Base-by-base conservation (phyloP, 768 basidiomycete genomes). In the Psilocybe cyanescens region DNA sequence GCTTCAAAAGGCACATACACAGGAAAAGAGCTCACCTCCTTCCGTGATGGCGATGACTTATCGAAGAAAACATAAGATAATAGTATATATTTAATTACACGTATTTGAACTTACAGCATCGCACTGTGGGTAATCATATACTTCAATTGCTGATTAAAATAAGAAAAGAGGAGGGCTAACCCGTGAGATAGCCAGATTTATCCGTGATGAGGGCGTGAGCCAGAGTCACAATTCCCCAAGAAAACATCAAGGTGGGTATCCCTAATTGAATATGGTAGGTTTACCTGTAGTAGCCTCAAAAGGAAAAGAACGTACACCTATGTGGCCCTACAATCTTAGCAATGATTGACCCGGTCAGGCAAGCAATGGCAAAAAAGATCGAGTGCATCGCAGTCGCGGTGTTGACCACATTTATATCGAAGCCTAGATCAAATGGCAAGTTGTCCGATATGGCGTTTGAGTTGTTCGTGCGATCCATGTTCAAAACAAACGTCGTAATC, bases 391-490 rank as follows among this genome's bases (percentile, higher is more conserved):
- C 75, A 2, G 73, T 75, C 1, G 69, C 77, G 7, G 72, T 71
- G 57, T 79, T 79, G n/a, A 79, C 75, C 2, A 74, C 74, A 52
- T 77, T 65, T 44, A 78, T 78, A 9, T 70, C 76, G 56, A 79
- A 79, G 2, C 78, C 78, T 12, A 79, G 65, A 59, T 79, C 76
- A 8, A 63, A 65, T 0, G 77, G 75, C 5, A 79, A 61, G 50
- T 76, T 75, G 64, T 79, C 78, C 29, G 77, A 78, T 33, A 78
- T 75, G 1, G 78, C 78, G 55, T 79, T 79, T 7, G 76, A 76
- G 60, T 73, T 70, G 63, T 79, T 79, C 12, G 78, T 79, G 4
- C 78, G 70, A 47, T 79, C 78, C 77, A 79, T 78, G 64, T 78
- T 79, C 50, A 73, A 58, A n/a, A 72, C 70, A 37, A 74, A 72